Base-by-base conservation (phyloP, 2,329 filamentous ascomycete genomes). In the Apiospora sp. region DNA sequence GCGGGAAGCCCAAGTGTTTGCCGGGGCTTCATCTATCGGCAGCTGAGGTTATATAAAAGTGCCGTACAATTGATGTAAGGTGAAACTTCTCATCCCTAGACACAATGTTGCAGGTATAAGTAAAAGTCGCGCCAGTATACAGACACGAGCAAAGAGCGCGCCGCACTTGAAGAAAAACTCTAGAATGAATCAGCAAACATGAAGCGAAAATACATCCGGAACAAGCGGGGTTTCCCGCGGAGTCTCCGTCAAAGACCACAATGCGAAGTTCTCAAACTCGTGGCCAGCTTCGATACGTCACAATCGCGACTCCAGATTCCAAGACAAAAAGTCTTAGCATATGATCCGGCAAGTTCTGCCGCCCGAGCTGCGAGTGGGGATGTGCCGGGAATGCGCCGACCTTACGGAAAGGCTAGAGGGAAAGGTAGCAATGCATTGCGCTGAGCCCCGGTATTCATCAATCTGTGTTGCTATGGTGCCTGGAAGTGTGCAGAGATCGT, bases 371-470 rank as follows among this genome's bases (percentile, higher is more conserved):
- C 30, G 30, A 30, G 30, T 61, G 54, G 30, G 30, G 54, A 34
- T 34, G 54, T 7, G 30, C 54, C 54, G 54, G 54, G 54, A 61
- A 61, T 61, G 54, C 30, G 54, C 54, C 54, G 54, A 61, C 27
- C 54, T 37, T 34, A 12, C 54, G 27, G 54, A 22, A 61, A 30
- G 51, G 14, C 51, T 58, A 58, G 30, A 27, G 27, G 51, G 30
- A 58, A 5, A 58, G 7, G 27, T 8, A 58, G 27, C 19, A 16
- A 58, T 58, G 54, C 54, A 61, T 61, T 61, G 54, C 7, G 16
- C 54, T 61, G 19, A 8, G 54, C 22, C 54, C 54, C 54, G 54
- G 54, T 61, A 61, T 61, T 61, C 27, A 61, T 61, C 54, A 61
- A 61, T 30, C 37, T 30, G 49, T 27, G 54, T 37, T 61, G 54